Conservation (phyloP, 352 stramenopile genomes). For the Phytophthora melonis region DNA sequence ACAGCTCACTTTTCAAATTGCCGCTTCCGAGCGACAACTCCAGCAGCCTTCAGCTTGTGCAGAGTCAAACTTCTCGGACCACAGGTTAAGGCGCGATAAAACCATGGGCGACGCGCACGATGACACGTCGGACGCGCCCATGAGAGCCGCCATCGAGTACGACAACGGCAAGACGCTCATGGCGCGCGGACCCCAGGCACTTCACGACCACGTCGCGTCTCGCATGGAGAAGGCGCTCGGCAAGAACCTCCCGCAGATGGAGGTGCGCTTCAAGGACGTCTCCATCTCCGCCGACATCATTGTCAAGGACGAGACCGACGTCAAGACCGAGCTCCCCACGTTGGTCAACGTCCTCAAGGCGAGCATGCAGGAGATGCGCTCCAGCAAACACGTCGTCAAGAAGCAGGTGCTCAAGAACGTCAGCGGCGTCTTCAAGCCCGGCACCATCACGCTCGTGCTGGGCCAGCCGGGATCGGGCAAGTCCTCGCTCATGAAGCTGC, state of each 20-base stretch:
- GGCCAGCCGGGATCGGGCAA: constrained; percentile 20
- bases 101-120: background rate
- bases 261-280: constrained; percentile 38
- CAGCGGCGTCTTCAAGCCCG: constrained; percentile 19
- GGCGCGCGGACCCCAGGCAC: constrained; percentile 2
- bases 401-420: constrained; percentile 29
- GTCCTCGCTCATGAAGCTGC: constrained; percentile 23
- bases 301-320: constrained; percentile 11
- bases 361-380: background rate
- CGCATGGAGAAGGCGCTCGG: constrained; percentile 32
- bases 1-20: background rate
- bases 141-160: constrained; percentile 2
- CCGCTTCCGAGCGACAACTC: background rate
- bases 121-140: background rate
- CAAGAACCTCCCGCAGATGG: constrained; percentile 36
- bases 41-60: background rate
- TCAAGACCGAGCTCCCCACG: constrained; percentile 38
- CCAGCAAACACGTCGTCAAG: constrained; percentile 25
- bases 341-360: constrained; percentile 27
- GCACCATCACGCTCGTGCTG: constrained; percentile 20
- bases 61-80: background rate
- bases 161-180: constrained; percentile 22
- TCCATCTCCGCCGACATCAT: constrained; percentile 20
- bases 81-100: background rate
- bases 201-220: constrained; percentile 23